Evolutionary conservation across 306 rosid species (phyloP).

Genomic region (Quillaja saponaria): DNA sequence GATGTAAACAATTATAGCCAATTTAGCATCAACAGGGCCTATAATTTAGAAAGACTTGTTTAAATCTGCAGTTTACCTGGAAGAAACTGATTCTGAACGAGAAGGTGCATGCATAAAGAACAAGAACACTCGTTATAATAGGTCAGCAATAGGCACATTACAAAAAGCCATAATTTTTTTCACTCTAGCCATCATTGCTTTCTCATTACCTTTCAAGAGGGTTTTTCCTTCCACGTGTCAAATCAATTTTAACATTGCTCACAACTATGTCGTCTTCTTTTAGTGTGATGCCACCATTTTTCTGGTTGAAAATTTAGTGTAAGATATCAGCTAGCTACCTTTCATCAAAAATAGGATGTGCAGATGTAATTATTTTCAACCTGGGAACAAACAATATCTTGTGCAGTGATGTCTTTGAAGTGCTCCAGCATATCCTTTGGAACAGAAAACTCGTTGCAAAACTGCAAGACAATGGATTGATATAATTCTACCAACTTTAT

Average conservation of each 20-base stretch:
- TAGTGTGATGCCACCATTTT: slow-evolving; percentile 46
- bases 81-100: slow-evolving; percentile 72
- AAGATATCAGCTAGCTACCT: neutral
- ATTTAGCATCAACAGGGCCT: neutral
- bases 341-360: neutral
- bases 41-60: neutral
- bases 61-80: too few species aligned
- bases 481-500: neutral
- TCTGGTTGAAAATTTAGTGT: slow-evolving; percentile 37
- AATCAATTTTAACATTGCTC: slow-evolving; percentile 71
- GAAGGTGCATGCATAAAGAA: slow-evolving; percentile 46
- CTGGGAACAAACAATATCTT: slow-evolving; percentile 89
- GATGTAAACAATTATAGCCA: slow-evolving; percentile 3
- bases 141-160: slow-evolving; percentile 4
- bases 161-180: slow-evolving; percentile 13
- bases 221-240: slow-evolving; percentile 71
- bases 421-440: slow-evolving; percentile 71
- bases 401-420: slow-evolving; percentile 66
- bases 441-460: slow-evolving; percentile 83
- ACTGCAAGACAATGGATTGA: slow-evolving; percentile 46
- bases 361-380: slow-evolving; percentile 36
- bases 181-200: slow-evolving; percentile 9
- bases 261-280: slow-evolving; percentile 79
- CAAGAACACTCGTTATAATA: slow-evolving; percentile 27
- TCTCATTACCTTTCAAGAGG: slow-evolving; percentile 73